Conservation (phyloP, 257 asterid species). For the Rauvolfia tetraphylla region DNA sequence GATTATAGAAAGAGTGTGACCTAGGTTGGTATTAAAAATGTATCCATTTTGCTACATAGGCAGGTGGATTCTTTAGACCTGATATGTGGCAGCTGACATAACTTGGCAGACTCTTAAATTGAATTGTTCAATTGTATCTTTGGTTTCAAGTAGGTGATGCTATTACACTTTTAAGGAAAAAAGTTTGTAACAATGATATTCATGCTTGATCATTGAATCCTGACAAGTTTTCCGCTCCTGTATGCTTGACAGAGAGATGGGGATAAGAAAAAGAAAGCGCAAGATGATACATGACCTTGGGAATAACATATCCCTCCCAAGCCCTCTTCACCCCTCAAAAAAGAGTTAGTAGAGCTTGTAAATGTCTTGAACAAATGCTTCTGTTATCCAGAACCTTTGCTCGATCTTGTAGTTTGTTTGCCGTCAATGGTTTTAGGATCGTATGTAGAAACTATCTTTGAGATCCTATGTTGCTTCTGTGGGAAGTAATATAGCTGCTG, state of each 20-base stretch:
- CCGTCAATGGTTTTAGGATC: neutral
- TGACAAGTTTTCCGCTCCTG: neutral
- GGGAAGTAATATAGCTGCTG: neutral
- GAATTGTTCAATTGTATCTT: neutral
- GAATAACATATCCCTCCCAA: neutral
- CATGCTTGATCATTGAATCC: neutral
- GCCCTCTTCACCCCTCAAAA: neutral
- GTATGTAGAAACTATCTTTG: neutral
- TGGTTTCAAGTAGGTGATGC: slow-evolving; percentile 3
- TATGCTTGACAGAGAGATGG: neutral
- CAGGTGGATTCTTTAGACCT: neutral
- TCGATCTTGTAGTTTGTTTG: neutral
- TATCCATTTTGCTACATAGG: neutral
- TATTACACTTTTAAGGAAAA: neutral
- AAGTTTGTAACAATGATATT: neutral
- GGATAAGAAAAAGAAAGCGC: neutral
- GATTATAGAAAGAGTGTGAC: neutral
- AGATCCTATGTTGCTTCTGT: neutral
- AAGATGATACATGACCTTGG: neutral
- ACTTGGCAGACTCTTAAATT: neutral
- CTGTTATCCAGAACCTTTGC: neutral
- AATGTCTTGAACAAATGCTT: neutral
- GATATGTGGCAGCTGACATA: neutral
- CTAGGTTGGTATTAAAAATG: neutral
- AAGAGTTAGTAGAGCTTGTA: neutral